Percentiles rank a stretch among this genome's conserved stretches.
Evolutionary conservation across 2,329 filamentous ascomycete genomes (phyloP).

Genomic region (Aspergillus eucalypticola): DNA sequence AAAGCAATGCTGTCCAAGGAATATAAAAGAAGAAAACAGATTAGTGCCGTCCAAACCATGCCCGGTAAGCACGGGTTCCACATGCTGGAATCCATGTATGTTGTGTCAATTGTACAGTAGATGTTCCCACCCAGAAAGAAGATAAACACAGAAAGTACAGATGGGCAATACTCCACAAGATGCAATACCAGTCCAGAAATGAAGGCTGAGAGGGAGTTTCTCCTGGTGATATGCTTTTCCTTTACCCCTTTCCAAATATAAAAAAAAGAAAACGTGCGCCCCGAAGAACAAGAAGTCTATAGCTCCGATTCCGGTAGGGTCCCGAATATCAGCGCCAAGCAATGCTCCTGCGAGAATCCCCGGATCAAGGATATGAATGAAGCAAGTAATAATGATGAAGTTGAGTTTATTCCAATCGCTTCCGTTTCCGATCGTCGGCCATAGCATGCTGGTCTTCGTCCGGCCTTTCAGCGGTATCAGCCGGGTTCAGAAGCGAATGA

Average conservation of each 20-base stretch:
- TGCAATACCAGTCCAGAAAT: constrained; percentile 3
- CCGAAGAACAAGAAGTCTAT: not conserved
- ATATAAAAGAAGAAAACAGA: not conserved
- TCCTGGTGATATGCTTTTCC: not conserved
- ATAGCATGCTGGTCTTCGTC: constrained; percentile 61
- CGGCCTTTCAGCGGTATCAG: constrained; percentile 65
- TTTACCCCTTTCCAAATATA: not conserved
- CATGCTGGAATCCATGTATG: constrained; percentile 1
- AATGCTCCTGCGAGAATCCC: not conserved
- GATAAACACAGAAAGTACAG: constrained; percentile 7
- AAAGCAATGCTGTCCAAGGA: not conserved
- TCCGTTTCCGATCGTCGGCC: constrained; percentile 63
- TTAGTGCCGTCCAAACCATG: constrained; percentile 1
- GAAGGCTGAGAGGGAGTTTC: not conserved
- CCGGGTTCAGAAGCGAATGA: constrained; percentile 66
- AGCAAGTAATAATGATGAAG: no score
- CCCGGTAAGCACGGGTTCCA: not conserved
- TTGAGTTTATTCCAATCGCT: constrained; percentile 51
- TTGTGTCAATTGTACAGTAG: constrained; percentile 16
- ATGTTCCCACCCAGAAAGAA: constrained; percentile 8
- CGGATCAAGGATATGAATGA: not conserved
- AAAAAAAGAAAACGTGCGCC: constrained; percentile 5
- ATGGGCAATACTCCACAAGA: constrained; percentile 6
- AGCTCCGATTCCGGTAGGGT: not conserved
- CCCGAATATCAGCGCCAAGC: not conserved